Evolutionary conservation across 2,329 filamentous ascomycete species (phyloP), one percentile per base, ranked within the genome.

Genomic region (Madurella mycetomatis): DNA sequence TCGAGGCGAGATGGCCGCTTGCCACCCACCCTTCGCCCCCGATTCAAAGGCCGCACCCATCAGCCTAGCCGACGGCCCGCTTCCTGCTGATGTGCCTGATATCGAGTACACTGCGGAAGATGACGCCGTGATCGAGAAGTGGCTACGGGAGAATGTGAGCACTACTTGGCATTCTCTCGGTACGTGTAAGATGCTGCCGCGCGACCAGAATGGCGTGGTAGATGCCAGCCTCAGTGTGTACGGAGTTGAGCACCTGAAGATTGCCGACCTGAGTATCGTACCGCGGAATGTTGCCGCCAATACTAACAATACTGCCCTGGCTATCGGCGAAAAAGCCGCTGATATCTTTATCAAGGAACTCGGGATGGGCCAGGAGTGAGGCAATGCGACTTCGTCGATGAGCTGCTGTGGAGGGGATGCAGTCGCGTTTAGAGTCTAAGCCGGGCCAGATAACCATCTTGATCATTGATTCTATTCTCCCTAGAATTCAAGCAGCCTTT

Each of bases 61-160:
- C 40, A 16, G 31, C 1, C 19, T 56, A 16, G 39, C 42, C 52
- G 63, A 61, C 41, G 57, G 41, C 16, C 61, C 46, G 57, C 57
- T 49, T 60, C 50, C 47, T 61, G 70, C 16, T n/a, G 44, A 69
- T 7, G 59, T 65, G 41, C 62, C 49, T 44, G 65, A 78, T 52
- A 72, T 83, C 41, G 66, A 71, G 54, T 82, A 82, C 58, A 69
- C 71, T 5, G 60, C 67, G 2, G 76, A 78, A 16, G 79, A 80
- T 41, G 72, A 80, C 53, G 68, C 70, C 19, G 71, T 72, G 0
- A 74, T 83, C 37, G 73, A 77, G 60, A 61, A 75, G 11, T 73
- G 62, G 58, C 39, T 76, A 16, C 67, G 75, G 0, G 60, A 68
- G 32, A 70, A 69, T 8, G 58, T 75, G 2, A 62, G 56, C 1